A percentile compares a stretch with the other conserved stretches of the same genome.
phyloP scores from a whole-genome alignment of 495 filamentous ascomycete species.

The Cetradonia linearis region DNA sequence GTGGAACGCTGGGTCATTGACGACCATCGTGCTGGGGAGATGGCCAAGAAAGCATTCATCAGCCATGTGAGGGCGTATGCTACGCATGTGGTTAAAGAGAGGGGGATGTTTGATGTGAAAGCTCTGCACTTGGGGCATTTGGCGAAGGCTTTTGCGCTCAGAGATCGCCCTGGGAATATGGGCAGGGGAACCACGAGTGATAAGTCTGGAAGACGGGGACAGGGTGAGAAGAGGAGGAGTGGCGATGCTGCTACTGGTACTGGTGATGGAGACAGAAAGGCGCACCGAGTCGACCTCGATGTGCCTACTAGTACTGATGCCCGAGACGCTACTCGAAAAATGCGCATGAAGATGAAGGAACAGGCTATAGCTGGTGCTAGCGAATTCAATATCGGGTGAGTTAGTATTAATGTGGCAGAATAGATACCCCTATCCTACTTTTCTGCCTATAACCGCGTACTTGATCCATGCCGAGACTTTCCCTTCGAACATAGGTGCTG shows the following conservation, averaged over 20 bases:
- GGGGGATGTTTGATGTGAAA: conserved; percentile 78
- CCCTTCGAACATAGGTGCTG: no score
- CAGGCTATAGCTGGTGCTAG: conserved; percentile 55
- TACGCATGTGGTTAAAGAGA: conserved; percentile 77
- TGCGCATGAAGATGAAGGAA: conserved; percentile 71
- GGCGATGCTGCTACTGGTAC: conserved; percentile 7
- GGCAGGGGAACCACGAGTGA: conserved; percentile 38
- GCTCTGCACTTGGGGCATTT: conserved; percentile 83
- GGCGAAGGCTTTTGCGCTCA: conserved; percentile 82
- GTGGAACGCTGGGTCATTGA: conserved; percentile 61
- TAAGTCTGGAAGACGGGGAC: conserved; percentile 33
- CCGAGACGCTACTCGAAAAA: conserved; percentile 59
- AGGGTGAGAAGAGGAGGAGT: conserved; percentile 31
- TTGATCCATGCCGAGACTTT: not conserved
- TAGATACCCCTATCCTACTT: no score
- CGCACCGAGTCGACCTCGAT: conserved; percentile 32
- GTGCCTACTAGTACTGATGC: conserved; percentile 31
- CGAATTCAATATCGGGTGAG: conserved; percentile 83
- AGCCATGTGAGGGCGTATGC: conserved; percentile 91
- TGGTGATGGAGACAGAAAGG: conserved; percentile 12
- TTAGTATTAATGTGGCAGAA: not conserved
- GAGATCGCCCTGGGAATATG: conserved; percentile 81
- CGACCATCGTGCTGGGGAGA: conserved; percentile 50
- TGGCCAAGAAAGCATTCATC: conserved; percentile 73
- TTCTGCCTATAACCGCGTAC: no score